Percentiles rank a stretch among this genome's conserved stretches.
Evolutionary conservation across 2,329 filamentous ascomycete genomes (phyloP).

Genomic region (Plectosphaerella cucumerina): DNA sequence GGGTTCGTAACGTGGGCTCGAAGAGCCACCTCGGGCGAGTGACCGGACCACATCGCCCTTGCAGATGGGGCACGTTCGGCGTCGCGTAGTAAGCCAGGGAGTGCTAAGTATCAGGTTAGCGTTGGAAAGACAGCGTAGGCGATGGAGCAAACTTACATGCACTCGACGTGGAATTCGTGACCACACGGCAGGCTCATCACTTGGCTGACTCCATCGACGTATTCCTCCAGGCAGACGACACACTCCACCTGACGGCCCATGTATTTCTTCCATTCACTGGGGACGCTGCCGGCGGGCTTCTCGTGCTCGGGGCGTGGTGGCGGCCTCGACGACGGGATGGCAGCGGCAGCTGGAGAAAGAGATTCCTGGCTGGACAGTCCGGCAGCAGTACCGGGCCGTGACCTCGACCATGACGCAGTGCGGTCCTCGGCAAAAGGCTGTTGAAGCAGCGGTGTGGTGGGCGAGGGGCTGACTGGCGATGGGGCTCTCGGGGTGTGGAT

Average conservation of each 20-base stretch:
- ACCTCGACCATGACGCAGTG: slow-evolving; percentile 19
- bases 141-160: slow-evolving; percentile 71
- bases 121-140: neutral
- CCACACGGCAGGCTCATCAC: slow-evolving; percentile 98
- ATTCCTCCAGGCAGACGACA: slow-evolving; percentile 95
- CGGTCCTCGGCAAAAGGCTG: slow-evolving; percentile 29
- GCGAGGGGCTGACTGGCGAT: slow-evolving; percentile 62
- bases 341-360: slow-evolving; percentile 17
- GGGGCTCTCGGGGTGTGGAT: slow-evolving; percentile 53
- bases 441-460: slow-evolving; percentile 77
- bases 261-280: slow-evolving; percentile 61
- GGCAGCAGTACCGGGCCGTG: neutral
- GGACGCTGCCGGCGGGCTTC: slow-evolving; percentile 37
- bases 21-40: slow-evolving; percentile 50
- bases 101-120: slow-evolving; percentile 54
- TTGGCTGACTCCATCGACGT: slow-evolving; percentile 85
- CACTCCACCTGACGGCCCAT: slow-evolving; percentile 76
- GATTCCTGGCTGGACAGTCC: neutral
- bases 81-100: slow-evolving; percentile 91
- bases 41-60: slow-evolving; percentile 90
- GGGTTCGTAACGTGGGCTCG: slow-evolving; percentile 48
- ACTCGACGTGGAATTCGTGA: slow-evolving; percentile 95
- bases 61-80: slow-evolving; percentile 97
- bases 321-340: slow-evolving; percentile 31
- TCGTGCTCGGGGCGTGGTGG: slow-evolving; percentile 37